Evolutionary conservation across 1,139 yeast genomes (phyloP), one percentile per base, ranked within the genome.

Genomic region (Kurtzmaniella natalensis): DNA sequence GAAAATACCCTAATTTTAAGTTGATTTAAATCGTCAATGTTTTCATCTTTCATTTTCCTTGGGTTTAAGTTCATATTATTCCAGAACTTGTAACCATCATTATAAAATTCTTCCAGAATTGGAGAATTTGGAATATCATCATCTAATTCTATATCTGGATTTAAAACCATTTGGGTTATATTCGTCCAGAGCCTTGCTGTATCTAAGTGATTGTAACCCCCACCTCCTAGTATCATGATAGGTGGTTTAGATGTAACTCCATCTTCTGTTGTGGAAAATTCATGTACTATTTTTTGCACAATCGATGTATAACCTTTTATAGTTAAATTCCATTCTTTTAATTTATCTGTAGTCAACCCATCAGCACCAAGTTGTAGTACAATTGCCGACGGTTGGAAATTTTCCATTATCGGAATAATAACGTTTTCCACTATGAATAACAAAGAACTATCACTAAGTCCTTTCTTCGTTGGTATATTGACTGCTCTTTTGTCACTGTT

Each of bases 331-430:
- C 92, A 84, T 47, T 81, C 84, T 17, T 64, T 60, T 40, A 70
- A 73, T 19, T 68, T 70, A 49, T 81, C 88, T 1, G 57, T 44
- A 5, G 56, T 59, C 20, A 84, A 57, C 0, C 94, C 94, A 58
- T 84, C 94, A 27, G 78, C 76, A 0, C 94, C 94, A 45, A 81
- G 70, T 47, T 81, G 86, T 1, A 83, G 57, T 1, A 83, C 80
- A 2, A 83, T 41, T 4, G 70, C 73, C 11, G 74, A 72, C 0
- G 88, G 81, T 0, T 51, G 32, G 37, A 62, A 69, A 7, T 40
- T 45, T 1, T 46, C 19, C 3, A 75, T 50, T 13, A 65, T 45
- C 0, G 82, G 81, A 0, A 59, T 28, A 0, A 82, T 55, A 1
- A 79, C 61, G 2, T 64, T 53, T 1, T 51, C 40, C 1, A 72